Evolutionary conservation across 768 basidiomycete genomes (phyloP).

Genomic region (Boletus tomentosulus): DNA sequence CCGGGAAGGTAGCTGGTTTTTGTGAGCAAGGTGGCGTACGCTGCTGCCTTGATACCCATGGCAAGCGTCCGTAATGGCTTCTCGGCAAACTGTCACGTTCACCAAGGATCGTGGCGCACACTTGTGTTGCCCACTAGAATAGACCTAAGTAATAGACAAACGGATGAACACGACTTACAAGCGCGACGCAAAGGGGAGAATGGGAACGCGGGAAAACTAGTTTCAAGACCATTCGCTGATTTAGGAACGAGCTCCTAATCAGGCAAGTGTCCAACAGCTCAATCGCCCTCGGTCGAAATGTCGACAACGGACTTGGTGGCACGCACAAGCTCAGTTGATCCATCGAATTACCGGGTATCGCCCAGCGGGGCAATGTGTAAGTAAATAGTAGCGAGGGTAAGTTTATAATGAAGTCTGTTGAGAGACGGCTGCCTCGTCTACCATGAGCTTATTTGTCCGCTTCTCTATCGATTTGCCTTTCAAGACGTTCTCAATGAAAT

Average conservation of each 20-base stretch:
- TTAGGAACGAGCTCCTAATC: too few species aligned
- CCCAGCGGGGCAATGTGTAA: neutral
- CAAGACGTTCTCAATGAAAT: slow-evolving; percentile 88
- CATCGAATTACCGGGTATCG: slow-evolving; percentile 3
- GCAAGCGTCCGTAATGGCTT: neutral
- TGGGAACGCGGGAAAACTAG: too few species aligned
- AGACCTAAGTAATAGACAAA: too few species aligned
- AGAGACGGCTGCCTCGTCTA: slow-evolving; percentile 13
- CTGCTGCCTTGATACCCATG: slow-evolving; percentile 43
- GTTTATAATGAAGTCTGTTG: slow-evolving; percentile 7
- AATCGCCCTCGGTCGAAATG: neutral
- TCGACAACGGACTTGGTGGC: neutral
- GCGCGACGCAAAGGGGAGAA: too few species aligned
- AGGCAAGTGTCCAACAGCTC: neutral
- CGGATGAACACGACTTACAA: too few species aligned
- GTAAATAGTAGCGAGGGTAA: neutral
- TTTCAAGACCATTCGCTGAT: too few species aligned
- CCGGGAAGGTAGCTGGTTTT: slow-evolving; percentile 55
- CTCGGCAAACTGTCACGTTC: slow-evolving; percentile 1
- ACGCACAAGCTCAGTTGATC: too few species aligned
- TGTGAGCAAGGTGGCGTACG: slow-evolving; percentile 79
- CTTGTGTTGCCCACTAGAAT: too few species aligned
- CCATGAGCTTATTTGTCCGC: slow-evolving; percentile 32
- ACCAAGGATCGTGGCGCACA: too few species aligned
- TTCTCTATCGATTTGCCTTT: slow-evolving; percentile 52